Evolutionary conservation across 495 filamentous ascomycete genomes (phyloP).

Genomic region (Entonaema liquescens): DNA sequence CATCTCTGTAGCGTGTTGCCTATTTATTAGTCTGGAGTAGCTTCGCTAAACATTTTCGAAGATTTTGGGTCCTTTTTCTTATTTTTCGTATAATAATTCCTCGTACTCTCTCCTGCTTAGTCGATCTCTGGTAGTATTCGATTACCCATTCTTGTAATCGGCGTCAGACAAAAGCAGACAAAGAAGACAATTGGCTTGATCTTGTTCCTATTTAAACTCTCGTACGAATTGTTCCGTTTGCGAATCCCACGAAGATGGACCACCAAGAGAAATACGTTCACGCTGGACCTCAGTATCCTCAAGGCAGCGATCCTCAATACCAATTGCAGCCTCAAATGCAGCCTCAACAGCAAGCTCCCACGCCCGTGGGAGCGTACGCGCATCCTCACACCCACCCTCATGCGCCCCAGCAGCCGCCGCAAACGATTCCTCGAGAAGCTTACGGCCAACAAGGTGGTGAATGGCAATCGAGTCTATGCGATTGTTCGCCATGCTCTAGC

Average conservation of each 20-base stretch:
- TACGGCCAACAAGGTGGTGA: slow-evolving; percentile 37
- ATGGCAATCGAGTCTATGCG: slow-evolving; percentile 51
- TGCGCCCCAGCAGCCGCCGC: slow-evolving; percentile 5
- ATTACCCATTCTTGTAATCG: not conserved
- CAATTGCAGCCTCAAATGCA: not conserved
- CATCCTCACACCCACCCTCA: slow-evolving; percentile 13
- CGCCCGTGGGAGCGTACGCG: slow-evolving; percentile 2
- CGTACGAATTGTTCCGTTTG: not conserved
- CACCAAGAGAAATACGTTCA: slow-evolving; percentile 31
- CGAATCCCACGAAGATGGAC: slow-evolving; percentile 17
- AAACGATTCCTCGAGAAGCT: slow-evolving; percentile 9
- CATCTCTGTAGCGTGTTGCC: not conserved
- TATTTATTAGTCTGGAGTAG: slow-evolving; percentile 26
- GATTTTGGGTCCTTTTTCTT: slow-evolving; percentile 8
- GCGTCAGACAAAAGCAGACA: not conserved
- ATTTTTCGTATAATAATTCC: slow-evolving; percentile 3
- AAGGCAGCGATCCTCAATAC: slow-evolving; percentile 22
- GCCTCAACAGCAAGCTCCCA: no score
- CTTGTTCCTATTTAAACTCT: not conserved
- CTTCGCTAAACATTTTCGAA: not conserved
- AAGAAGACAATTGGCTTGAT: not conserved
- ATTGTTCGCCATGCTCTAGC: slow-evolving; percentile 47
- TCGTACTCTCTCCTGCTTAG: not conserved
- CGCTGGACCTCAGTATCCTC: slow-evolving; percentile 21
- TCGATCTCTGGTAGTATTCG: not conserved